These are phyloP conservation scores for Lactarius psammicola DNA, from an alignment of 768 basidiomycete species.

Conservation along the genomic window DNA sequence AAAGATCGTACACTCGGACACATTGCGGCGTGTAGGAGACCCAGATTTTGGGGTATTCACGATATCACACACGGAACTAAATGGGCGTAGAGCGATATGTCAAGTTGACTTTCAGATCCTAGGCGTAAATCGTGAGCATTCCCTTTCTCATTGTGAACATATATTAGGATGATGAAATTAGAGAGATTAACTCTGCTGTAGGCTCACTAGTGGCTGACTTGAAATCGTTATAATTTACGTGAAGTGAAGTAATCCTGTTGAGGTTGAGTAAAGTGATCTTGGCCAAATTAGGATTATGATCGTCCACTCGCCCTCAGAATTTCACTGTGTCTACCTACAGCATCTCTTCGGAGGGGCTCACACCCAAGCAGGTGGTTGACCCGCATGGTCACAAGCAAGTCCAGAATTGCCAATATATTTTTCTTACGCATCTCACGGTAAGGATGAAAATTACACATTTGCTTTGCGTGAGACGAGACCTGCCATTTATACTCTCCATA, in stretches of 20 bases:
- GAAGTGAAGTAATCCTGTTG: too few relatives aligned
- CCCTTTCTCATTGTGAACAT: too few relatives aligned
- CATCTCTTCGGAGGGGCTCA: not conserved
- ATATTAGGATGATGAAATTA: too few relatives aligned
- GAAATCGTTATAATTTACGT: too few relatives aligned
- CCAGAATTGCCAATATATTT: not conserved
- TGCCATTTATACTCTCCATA: constrained; percentile 1
- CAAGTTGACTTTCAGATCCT: not conserved
- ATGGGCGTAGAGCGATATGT: not conserved
- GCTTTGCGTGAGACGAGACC: not conserved
- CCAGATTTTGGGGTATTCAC: not conserved
- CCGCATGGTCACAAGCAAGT: not conserved
- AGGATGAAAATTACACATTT: not conserved
- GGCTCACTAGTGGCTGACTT: too few relatives aligned
- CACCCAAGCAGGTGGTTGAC: not conserved
- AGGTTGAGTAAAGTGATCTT: too few relatives aligned
- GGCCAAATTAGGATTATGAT: too few relatives aligned
- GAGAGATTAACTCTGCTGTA: too few relatives aligned
- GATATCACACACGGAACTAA: not conserved
- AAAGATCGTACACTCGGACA: not conserved
- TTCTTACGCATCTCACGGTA: not conserved
- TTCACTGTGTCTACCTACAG: not conserved
- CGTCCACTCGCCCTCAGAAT: too few relatives aligned
- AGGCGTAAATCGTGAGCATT: not conserved
- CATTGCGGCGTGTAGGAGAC: not conserved